Base-by-base conservation (phyloP, 371 early-diverging fungal species). In the Rhizopus microsporus region DNA sequence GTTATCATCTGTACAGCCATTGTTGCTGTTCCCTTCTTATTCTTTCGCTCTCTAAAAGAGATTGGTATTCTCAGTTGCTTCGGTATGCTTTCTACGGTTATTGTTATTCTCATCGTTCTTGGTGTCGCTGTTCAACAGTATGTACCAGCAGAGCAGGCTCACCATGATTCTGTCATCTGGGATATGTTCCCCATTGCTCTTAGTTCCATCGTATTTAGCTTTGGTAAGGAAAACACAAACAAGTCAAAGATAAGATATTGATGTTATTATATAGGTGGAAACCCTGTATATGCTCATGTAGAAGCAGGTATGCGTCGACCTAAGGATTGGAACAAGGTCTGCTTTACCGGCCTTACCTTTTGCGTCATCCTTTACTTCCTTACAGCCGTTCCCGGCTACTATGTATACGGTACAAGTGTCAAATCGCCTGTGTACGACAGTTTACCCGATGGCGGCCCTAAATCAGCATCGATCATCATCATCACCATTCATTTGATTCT, bases 271-370 rank as follows among this genome's bases (percentile, higher is more conserved):
- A 33, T 55, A 59, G 64, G 64, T 64, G 64, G 64, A 23, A 64
- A 64, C 38, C 64, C 64, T 23, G 72, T 78, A 0, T 78, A 78
- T 38, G 66, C 75, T 7, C 88, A 91, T 64, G 86, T 93, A 2
- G 92, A 93, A 67, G 84, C 84, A 49, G 87, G 91, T 31, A 93
- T 96, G 94, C 74, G 80, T 51, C 65, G 82, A 35, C 94, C 93
- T 48, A 66, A 83, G 59, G 62, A 83, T 35, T 96, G 93, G 87
- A 78, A 80, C 67, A 82, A 77, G 61, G 88, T 93, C 8, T 65
- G 93, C 10, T 59, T 81, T 16, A 72, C 77, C 35, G 90, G 91
- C n/a, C 80, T 88, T 47, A 51, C 80, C 13, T 84, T 89, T 34
- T 88, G 91, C 57, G 83, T 85, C 3, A 64, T 69, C 44, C 83